Evolutionary conservation across 2,329 filamentous ascomycete genomes (phyloP).

Genomic region (Sporothrix variecibatus): DNA sequence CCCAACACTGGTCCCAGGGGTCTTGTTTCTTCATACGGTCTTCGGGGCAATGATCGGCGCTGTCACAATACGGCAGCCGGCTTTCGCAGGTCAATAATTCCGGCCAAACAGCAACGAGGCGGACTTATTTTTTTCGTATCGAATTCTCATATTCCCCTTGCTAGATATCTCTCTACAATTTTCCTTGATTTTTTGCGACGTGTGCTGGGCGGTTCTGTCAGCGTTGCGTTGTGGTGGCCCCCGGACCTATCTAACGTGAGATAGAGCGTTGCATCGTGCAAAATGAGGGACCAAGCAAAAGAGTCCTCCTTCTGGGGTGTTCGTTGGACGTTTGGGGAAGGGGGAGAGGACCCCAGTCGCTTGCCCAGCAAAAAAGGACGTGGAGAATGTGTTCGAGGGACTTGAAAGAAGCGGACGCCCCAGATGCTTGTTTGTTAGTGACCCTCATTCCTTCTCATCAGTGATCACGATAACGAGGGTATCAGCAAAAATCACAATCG

Average conservation of each 20-base stretch:
- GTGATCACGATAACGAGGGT: neutral
- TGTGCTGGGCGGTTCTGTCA: neutral
- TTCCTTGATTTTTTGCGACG: neutral
- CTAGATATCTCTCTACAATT: neutral
- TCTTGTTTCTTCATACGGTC: neutral
- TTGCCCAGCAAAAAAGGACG: neutral
- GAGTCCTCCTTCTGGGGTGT: neutral
- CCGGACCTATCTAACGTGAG: conserved; percentile 4
- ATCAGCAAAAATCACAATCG: neutral
- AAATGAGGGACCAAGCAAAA: neutral
- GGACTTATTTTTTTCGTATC: neutral
- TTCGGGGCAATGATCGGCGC: neutral
- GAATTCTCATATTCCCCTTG: neutral
- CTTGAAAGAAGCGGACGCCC: neutral
- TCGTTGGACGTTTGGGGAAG: neutral
- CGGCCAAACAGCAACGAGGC: neutral
- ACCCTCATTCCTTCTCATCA: neutral
- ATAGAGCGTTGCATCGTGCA: conserved; percentile 2
- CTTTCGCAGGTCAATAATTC: neutral
- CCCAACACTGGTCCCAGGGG: neutral
- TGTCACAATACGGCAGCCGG: neutral
- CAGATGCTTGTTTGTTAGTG: neutral
- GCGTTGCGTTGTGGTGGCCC: conserved; percentile 2
- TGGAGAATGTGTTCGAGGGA: neutral
- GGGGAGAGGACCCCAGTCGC: neutral